Evolutionary conservation across 768 basidiomycete species (phyloP).

Genomic region (Mycena epipterygia): DNA sequence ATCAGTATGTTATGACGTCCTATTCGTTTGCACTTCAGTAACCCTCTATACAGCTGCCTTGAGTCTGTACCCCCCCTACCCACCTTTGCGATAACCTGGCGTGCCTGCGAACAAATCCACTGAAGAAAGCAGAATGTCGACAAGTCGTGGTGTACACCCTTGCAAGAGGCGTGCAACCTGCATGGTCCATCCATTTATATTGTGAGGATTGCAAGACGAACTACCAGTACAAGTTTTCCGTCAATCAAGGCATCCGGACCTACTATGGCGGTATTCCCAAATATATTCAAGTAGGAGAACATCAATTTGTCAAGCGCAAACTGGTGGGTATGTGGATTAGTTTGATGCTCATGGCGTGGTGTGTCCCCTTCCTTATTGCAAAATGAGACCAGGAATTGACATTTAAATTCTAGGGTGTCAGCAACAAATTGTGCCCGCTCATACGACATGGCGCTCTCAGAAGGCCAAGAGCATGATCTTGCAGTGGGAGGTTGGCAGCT

Average conservation of each 20-base stretch:
- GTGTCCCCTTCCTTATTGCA: not conserved
- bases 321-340: constrained; percentile 33
- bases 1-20: too few species aligned
- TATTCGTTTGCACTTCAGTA: too few species aligned
- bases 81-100: too few species aligned
- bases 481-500: too few species aligned
- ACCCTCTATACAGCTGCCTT: too few species aligned
- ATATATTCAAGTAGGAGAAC: constrained; percentile 42
- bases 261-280: constrained; percentile 40
- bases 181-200: constrained; percentile 39
- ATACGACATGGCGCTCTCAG: constrained; percentile 33
- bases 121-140: too few species aligned
- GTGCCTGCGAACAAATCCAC: too few species aligned
- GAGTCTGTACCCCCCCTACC: too few species aligned
- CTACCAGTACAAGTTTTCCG: constrained; percentile 41
- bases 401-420: constrained; percentile 23
- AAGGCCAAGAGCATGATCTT: constrained; percentile 13
- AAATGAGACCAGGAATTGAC: too few species aligned
- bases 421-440: constrained; percentile 36
- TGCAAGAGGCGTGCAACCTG: constrained; percentile 20
- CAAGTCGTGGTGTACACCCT: too few species aligned
- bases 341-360: constrained; percentile 40
- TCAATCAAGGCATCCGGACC: constrained; percentile 25
- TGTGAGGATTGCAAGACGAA: constrained; percentile 40
- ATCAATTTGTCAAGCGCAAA: constrained; percentile 41